Conservation (phyloP, 2,329 filamentous ascomycete genomes). For the Talaromyces sp. region DNA sequence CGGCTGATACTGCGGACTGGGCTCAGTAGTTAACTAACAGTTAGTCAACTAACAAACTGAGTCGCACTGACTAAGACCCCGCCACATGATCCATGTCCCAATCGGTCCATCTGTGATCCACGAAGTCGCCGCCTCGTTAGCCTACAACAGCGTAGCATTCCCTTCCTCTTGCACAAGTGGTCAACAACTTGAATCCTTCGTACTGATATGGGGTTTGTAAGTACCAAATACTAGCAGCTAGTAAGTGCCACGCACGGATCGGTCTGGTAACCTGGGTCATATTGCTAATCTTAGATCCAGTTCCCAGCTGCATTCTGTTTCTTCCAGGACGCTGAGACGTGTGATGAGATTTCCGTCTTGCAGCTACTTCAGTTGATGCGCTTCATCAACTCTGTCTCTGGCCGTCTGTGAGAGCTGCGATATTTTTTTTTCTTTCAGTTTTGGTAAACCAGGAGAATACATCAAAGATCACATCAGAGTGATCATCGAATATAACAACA, state of each 20-base stretch:
- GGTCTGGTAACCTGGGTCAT: background rate
- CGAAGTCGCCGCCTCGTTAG: background rate
- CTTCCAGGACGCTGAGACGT: background rate
- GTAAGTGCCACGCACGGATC: background rate
- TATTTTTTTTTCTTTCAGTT: too few relatives aligned
- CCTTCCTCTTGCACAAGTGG: background rate
- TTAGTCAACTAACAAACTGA: too few relatives aligned
- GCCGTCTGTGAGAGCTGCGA: too few relatives aligned
- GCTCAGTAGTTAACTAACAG: background rate
- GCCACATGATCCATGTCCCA: background rate
- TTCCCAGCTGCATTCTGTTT: background rate
- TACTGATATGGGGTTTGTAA: background rate
- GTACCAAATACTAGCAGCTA: background rate
- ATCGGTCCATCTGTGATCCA: background rate
- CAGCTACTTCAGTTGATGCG: background rate
- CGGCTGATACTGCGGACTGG: background rate
- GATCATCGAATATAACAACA: background rate
- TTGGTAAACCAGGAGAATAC: background rate
- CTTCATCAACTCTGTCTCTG: background rate
- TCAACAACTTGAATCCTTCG: background rate
- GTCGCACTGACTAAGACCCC: background rate
- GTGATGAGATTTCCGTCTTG: background rate
- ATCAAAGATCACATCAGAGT: background rate
- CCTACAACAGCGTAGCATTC: background rate
- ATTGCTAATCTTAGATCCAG: slow-evolving; percentile 1